Base-by-base conservation (phyloP, 768 basidiomycete species). In the Hebeloma cylindrosporum region DNA sequence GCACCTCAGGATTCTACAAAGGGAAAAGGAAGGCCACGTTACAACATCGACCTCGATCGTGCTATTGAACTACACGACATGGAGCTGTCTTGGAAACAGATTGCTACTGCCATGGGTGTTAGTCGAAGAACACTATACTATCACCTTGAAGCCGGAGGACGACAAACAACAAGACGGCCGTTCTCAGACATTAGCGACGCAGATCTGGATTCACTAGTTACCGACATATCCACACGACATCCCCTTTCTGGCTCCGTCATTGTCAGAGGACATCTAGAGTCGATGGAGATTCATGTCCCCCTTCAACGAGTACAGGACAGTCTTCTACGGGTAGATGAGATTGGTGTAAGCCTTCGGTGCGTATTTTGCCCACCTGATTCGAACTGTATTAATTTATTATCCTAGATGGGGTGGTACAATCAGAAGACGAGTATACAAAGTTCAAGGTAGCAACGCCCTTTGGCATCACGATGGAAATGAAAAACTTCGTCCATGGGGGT, bases 401-500 rank as follows among this genome's bases (percentile, higher is more conserved):
- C 8, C 29, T n/a, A 50, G 48, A 16, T 50, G 48, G 48, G 18
- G 28, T 37, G 35, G 30, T 2, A 13, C 48, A 2, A 40, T 45
- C 7, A 45, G 34, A 35, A 45, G 48, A 1, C 45, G 60, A 1
- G 60, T 64, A 5, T 70, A 70, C 44, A 37, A 48, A 2, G 64
- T 67, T 0, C 52, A 54, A 7, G 58, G 59, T 2, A 57, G 64
- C 16, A 67, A 67, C 40, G 57, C 60, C 0, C 56, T 67, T 0
- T 69, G 66, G 66, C 68, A 70, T 48, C 45, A 56, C 16, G 67
- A 70, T 52, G 60, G 66, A 1, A 65, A 69, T 40, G 64, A 71
- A 40, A 70, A 66, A 38, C 44, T 71, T 0, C 55, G 60, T 7
- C 60, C 48, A 0, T 71, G 68, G 67, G 48, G 48, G 6, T 50